A percentile compares a stretch with the other conserved stretches of the same genome.
Conservation (phyloP, 129 eudicot species). For the Helianthus tuberosus region DNA sequence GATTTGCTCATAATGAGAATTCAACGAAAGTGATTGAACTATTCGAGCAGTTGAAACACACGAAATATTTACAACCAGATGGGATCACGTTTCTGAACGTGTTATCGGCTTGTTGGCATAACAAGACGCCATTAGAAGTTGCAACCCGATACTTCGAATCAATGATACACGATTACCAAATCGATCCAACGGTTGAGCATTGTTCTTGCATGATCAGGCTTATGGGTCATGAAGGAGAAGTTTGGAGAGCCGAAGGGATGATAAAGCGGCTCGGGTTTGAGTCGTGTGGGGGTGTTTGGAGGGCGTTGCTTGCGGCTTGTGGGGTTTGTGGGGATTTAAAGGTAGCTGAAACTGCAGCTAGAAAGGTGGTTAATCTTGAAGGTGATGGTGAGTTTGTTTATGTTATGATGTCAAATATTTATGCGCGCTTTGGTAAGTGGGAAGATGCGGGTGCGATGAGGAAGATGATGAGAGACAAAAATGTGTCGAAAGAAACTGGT, state of each 20-base stretch:
- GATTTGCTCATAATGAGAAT: conserved; percentile 72
- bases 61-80: conserved; percentile 53
- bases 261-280: conserved; percentile 53
- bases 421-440: conserved; percentile 63
- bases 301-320: conserved; percentile 78
- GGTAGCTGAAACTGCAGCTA: conserved; percentile 70
- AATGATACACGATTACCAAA: conserved; percentile 52
- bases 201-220: conserved; percentile 64
- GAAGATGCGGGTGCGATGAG: conserved; percentile 53
- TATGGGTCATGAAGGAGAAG: conserved; percentile 77
- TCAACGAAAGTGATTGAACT: conserved; percentile 47
- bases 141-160: conserved; percentile 55
- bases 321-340: conserved; percentile 54
- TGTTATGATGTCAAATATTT: conserved; percentile 69
- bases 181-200: conserved; percentile 68
- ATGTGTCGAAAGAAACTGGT: conserved; percentile 61
- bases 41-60: conserved; percentile 50
- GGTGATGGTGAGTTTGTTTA: conserved; percentile 62
- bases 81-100: conserved; percentile 72
- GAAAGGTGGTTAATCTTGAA: conserved; percentile 58
- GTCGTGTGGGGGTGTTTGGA: conserved; percentile 63
- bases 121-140: conserved; percentile 47
- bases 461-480: conserved; percentile 56
- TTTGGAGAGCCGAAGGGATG: conserved; percentile 58
- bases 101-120: conserved; percentile 76